Percentiles rank a stretch among this genome's conserved stretches.
Evolutionary conservation across 2,329 filamentous ascomycete species (phyloP).

Genomic region (Exophiala lecanii-corni): DNA sequence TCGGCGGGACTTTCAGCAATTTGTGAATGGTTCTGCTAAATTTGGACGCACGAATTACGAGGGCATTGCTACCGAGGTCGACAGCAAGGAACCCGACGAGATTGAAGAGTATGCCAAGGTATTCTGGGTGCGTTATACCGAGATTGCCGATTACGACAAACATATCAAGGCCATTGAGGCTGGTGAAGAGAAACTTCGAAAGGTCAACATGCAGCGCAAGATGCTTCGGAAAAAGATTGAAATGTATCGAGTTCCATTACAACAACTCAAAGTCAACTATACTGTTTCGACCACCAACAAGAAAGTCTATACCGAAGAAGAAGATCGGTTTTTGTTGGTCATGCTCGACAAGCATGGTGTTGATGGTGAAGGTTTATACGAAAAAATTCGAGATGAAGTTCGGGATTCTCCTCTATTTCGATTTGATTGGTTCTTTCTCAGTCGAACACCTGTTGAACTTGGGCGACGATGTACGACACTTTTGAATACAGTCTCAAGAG

Average conservation of each 20-base stretch:
- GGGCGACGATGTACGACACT: conserved; percentile 89
- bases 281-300: conserved; percentile 99
- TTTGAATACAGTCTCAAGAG: conserved; percentile 87
- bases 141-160: conserved; percentile 84
- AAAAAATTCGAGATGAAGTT: conserved; percentile 95
- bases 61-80: conserved; percentile 80
- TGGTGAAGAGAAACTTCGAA: conserved; percentile 82
- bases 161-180: conserved; percentile 85
- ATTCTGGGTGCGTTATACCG: conserved; percentile 92
- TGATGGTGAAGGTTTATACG: conserved; percentile 84
- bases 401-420: conserved; percentile 90
- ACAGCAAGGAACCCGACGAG: conserved; percentile 80
- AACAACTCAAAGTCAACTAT: conserved; percentile 98
- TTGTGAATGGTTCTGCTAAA: conserved; percentile 90
- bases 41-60: conserved; percentile 84
- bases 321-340: conserved; percentile 91
- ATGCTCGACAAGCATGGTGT: conserved; percentile 89
- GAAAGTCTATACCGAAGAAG: conserved; percentile 98
- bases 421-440: conserved; percentile 99
- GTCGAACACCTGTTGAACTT: conserved; percentile 86
- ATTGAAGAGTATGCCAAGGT: conserved; percentile 84
- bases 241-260: conserved; percentile 93
- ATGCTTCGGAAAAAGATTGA: conserved; percentile 92
- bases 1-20: conserved; percentile 95
- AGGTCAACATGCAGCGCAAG: conserved; percentile 87